Base-by-base conservation (phyloP, 345 rosid genomes). In the Crucihimalaya himalaica region DNA sequence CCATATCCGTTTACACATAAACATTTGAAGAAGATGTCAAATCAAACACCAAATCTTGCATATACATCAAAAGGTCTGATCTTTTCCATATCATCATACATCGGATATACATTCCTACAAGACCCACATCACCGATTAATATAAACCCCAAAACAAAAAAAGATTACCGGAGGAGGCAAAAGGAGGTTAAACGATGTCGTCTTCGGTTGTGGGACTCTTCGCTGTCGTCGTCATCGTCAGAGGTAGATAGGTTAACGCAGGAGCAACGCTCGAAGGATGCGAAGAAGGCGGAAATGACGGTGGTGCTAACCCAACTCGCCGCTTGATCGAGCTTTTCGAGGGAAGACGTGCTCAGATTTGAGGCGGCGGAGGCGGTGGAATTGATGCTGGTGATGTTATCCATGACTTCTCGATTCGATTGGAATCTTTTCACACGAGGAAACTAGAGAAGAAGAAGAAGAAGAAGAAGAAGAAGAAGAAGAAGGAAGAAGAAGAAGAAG, bases 191-290 rank as follows among this genome's bases (percentile, higher is more conserved):
- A 75, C 74, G 34, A 64, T 81, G 71, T 77, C 80, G 43, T 71
- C 31, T 1, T 27, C 87, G 83, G 47, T 78, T 85, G 3, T 79
- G 74, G 8, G 84, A 82, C 35, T 88, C 95, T 5, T 82, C 85
- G 6, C 14, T 43, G 0, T 66, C 98, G n/a, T 67, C 78, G 1
- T 78, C 98, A 53, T 88, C 98, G 66, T 88, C 95, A 29, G 68
- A 78, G 71, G 93, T 93, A 15, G 87, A 40, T 18, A 91, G 79
- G 37, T 91, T 91, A 72, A 93, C 97, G 80, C 98, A 90, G 45
- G 97, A 81, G 83, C 83, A 93, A 19, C 97, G 98, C 71, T 93
- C 97, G 3, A 91, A 87, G 25, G 97, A 93, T 2, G 90, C 85
- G 80, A 93, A 93, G 81, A 91, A 93, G 69, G 96, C 96, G 79